Evolutionary conservation across 352 stramenopile genomes (phyloP).

Genomic region (Halophytophthora batemanensis): DNA sequence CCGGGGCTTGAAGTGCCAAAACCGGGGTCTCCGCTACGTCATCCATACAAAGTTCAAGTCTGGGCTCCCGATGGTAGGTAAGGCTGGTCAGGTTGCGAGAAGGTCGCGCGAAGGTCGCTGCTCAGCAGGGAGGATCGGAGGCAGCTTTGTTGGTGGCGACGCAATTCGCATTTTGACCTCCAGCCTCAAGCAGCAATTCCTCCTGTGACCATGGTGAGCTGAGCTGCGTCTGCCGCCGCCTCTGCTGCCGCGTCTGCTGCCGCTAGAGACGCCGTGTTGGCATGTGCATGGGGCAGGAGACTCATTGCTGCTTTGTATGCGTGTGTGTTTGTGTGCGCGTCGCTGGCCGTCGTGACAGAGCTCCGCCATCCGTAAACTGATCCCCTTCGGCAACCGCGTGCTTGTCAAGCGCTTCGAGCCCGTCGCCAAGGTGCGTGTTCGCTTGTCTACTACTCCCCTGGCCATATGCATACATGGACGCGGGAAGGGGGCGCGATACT

Average conservation of each 20-base stretch:
- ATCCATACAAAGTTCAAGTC: conserved; percentile 5
- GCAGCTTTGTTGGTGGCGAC: conserved; percentile 1
- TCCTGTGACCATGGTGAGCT: conserved; percentile 2
- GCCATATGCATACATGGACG: too few relatives aligned
- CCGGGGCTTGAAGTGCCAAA: conserved; percentile 4
- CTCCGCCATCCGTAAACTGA: conserved; percentile 79
- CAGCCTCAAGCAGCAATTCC: conserved; percentile 10
- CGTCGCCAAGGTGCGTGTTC: conserved; percentile 65
- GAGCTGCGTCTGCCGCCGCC: conserved; percentile 14
- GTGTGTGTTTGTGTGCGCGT: neutral
- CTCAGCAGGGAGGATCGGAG: conserved; percentile 1
- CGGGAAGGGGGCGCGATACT: too few relatives aligned
- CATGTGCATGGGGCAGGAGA: too few relatives aligned
- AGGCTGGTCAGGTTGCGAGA: conserved; percentile 5
- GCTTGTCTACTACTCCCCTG: neutral
- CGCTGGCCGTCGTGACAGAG: conserved; percentile 22
- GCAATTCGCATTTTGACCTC: conserved; percentile 28
- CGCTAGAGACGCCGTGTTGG: too few relatives aligned
- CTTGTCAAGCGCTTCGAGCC: conserved; percentile 92
- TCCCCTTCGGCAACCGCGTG: conserved; percentile 94
- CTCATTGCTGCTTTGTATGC: neutral
- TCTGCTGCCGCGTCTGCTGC: too few relatives aligned
- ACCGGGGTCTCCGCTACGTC: too few relatives aligned
- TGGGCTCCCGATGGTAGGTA: neutral
- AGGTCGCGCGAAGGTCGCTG: conserved; percentile 15